phyloP scores from a whole-genome alignment of 352 stramenopile genomes.

The Pythium utonaiense region DNA sequence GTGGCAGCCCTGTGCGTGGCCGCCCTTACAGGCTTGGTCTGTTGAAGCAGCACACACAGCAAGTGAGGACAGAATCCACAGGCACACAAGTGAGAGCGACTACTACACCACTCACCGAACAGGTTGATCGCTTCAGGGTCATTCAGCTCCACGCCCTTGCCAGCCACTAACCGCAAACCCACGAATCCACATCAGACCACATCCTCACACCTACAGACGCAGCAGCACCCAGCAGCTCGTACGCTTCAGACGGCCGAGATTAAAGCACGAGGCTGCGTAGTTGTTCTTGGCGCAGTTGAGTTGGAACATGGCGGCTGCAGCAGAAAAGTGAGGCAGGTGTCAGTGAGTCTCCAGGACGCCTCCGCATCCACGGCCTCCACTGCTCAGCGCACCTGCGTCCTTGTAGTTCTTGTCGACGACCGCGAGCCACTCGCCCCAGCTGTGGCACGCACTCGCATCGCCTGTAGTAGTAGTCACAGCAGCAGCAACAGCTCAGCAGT shows the following conservation, averaged over 20 bases:
- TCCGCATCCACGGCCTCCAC: background rate
- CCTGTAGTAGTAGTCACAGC: too few species aligned
- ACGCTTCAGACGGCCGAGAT: slow-evolving; percentile 80
- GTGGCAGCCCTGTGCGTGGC: slow-evolving; percentile 74
- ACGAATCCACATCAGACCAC: background rate
- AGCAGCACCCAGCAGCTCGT: slow-evolving; percentile 10
- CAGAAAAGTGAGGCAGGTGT: too few species aligned
- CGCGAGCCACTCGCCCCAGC: slow-evolving; percentile 82
- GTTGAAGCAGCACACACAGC: background rate
- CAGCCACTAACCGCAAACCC: slow-evolving; percentile 45
- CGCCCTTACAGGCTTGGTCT: slow-evolving; percentile 78
- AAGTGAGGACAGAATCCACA: background rate
- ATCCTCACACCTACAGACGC: background rate
- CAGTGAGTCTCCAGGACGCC: too few species aligned
- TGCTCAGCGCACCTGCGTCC: slow-evolving; percentile 39
- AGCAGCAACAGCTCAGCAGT: background rate
- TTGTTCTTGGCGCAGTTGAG: slow-evolving; percentile 81
- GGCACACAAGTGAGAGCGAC: background rate
- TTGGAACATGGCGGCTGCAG: slow-evolving; percentile 73
- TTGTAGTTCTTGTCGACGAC: slow-evolving; percentile 87
- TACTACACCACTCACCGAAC: slow-evolving; percentile 43
- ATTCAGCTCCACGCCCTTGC: slow-evolving; percentile 71
- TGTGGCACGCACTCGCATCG: slow-evolving; percentile 83
- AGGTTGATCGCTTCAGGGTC: slow-evolving; percentile 64
- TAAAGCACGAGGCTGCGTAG: slow-evolving; percentile 85